These are phyloP conservation scores for Diversispora eburnea DNA, from an alignment of 192 early-diverging fungal genomes.

Conservation along the genomic window DNA sequence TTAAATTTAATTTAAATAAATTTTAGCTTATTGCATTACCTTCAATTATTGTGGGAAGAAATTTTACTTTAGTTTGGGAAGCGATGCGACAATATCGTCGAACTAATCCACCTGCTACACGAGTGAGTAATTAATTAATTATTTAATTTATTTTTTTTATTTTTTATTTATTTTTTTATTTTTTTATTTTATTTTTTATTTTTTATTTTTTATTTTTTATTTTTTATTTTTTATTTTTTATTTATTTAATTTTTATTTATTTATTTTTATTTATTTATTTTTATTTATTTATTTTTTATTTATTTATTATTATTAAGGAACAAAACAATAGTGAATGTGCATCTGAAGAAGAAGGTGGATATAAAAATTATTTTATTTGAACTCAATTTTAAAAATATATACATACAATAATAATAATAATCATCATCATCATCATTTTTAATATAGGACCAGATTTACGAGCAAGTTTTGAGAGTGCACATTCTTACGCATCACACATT, in stretches of 20 bases:
- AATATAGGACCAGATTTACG: slow-evolving; percentile 20
- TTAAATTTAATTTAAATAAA: neutral
- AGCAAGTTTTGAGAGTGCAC: slow-evolving; percentile 42
- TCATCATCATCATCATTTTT: neutral
- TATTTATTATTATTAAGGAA: neutral
- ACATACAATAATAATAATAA: neutral
- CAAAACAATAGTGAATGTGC: neutral
- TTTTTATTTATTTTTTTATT: too few species aligned
- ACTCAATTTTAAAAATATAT: too few species aligned
- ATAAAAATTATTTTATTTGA: neutral
- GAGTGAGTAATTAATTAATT: slow-evolving; percentile 11
- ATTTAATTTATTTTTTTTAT: neutral
- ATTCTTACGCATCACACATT: slow-evolving; percentile 33
- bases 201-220: too few species aligned
- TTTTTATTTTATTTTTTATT: too few species aligned
- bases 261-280: too few species aligned
- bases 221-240: too few species aligned
- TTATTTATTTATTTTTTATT: too few species aligned
- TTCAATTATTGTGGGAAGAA: slow-evolving; percentile 79
- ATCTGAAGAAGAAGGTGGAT: neutral
- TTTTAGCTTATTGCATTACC: slow-evolving; percentile 71
- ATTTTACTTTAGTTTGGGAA: slow-evolving; percentile 82
- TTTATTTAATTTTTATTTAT: too few species aligned
- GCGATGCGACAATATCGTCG: slow-evolving; percentile 53
- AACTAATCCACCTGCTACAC: slow-evolving; percentile 24